Evolutionary conservation across 1,139 yeast genomes (phyloP), one percentile per base, ranked within the genome.

Genomic region (Yamadazyma dushanensis): DNA sequence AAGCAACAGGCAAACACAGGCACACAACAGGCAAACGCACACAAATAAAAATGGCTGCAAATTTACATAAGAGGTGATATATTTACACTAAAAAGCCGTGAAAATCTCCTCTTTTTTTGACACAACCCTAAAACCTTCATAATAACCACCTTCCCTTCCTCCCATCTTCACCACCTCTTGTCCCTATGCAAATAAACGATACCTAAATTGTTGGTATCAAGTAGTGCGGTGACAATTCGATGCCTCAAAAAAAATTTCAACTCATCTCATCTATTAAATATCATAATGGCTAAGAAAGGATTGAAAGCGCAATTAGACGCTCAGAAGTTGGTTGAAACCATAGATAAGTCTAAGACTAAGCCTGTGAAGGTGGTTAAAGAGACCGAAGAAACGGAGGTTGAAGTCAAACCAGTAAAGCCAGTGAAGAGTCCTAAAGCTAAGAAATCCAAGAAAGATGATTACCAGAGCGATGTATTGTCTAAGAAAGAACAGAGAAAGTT

Each of bases 401-500:
- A 26, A 14, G 45, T 31, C 16, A 35, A 37, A 18, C 31, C 41
- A 8, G 39, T 28, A 21, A 39, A 36, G 33, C 30, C 33, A 25
- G 36, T 32, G 37, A 40, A 38, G 34, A 24, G 26, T 14, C 26
- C 20, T 7, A 16, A 16, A 8, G 14, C 33, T n/a, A 57, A 38
- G 51, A 36, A 29, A n/a, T 40, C 44, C 33, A 44, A 43, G 34
- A 38, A 25, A 4, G 70, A 63, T 39, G 77, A 64, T 29, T 73
- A 74, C 45, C 59, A 73, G 45, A 71, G 81, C 47, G 53, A 56
- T 28, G 54, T 57, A 10, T 68, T 70, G 45, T 80, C 87, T 34
- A 80, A 79, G 61, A 83, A 80, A 50, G 87, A 80, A 37, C 72
- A 70, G 56, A 76, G 87, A 62, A 68, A 70, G 55, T 61, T 80